These are phyloP conservation scores for Aspergillus campestris DNA, from an alignment of 495 filamentous ascomycete species.

Conservation along the genomic window DNA sequence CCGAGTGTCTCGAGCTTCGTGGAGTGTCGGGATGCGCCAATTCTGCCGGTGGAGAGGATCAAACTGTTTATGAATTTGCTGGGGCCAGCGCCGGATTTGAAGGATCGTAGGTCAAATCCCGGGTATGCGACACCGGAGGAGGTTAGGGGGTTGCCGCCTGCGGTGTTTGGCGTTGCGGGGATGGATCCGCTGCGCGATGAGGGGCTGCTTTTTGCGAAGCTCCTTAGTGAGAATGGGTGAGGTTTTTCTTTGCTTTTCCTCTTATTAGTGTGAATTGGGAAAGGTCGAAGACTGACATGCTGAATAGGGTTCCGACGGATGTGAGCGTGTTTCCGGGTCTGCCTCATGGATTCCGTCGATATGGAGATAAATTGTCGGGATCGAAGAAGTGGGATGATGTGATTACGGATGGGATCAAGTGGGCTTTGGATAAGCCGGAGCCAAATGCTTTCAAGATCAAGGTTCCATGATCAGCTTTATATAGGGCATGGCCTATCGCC, in stretches of 20 bases:
- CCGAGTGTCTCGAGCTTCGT: constrained; percentile 28
- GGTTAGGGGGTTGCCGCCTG: constrained; percentile 30
- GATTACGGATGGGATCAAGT: constrained; percentile 31
- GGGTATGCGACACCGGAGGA: constrained; percentile 32
- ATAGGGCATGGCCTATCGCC: too few relatives aligned
- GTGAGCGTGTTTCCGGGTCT: constrained; percentile 36
- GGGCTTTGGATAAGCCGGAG: constrained; percentile 26
- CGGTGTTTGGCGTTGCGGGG: constrained; percentile 38
- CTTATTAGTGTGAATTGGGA: background rate
- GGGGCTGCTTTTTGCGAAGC: constrained; percentile 34
- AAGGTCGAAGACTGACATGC: background rate
- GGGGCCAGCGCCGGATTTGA: constrained; percentile 4
- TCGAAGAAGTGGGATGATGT: constrained; percentile 35
- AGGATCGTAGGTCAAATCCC: constrained; percentile 30
- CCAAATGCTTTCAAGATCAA: constrained; percentile 27
- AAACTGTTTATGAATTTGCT: constrained; percentile 27
- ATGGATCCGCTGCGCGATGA: constrained; percentile 41
- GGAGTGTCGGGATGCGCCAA: constrained; percentile 32
- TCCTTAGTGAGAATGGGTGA: constrained; percentile 39
- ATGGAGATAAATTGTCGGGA: constrained; percentile 23
- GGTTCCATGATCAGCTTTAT: constrained; percentile 9
- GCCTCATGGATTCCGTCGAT: constrained; percentile 39
- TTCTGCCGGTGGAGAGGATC: constrained; percentile 23
- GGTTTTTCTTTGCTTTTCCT: constrained; percentile 4
- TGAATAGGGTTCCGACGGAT: constrained; percentile 30